Evolutionary conservation across 148 eudicot genomes (phyloP).

Genomic region (Vaccinium corymbosum): DNA sequence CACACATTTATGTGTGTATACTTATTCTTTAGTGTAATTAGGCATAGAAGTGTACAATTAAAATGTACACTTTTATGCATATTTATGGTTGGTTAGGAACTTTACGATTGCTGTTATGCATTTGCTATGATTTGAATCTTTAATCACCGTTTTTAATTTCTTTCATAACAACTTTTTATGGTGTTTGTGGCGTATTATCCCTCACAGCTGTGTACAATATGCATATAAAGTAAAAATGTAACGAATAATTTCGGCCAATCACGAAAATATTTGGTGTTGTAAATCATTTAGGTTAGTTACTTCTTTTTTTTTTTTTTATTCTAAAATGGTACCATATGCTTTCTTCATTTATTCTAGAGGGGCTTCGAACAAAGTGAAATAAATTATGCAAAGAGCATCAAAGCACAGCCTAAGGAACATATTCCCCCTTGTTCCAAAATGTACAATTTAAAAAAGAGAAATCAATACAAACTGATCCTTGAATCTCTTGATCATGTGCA

Average conservation of each 20-base stretch:
- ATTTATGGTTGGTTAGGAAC: too few relatives aligned
- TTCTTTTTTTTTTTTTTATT: too few relatives aligned
- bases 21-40: too few relatives aligned
- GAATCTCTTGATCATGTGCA: conserved; percentile 4
- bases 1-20: too few relatives aligned
- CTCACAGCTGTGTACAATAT: too few relatives aligned
- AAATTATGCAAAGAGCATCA: neutral
- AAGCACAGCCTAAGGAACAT: neutral
- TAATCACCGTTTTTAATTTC: too few relatives aligned
- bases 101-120: too few relatives aligned
- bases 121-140: too few relatives aligned
- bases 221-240: neutral
- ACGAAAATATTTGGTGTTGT: neutral
- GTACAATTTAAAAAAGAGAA: neutral
- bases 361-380: neutral
- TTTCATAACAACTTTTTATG: too few relatives aligned
- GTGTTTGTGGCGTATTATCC: too few relatives aligned
- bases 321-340: neutral
- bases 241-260: neutral
- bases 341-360: neutral
- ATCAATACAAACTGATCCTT: neutral
- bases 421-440: neutral
- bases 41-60: too few relatives aligned
- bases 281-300: neutral
- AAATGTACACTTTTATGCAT: too few relatives aligned